These are phyloP conservation scores for Phytopythium litorale DNA, from an alignment of 352 stramenopile species.

Conservation along the genomic window DNA sequence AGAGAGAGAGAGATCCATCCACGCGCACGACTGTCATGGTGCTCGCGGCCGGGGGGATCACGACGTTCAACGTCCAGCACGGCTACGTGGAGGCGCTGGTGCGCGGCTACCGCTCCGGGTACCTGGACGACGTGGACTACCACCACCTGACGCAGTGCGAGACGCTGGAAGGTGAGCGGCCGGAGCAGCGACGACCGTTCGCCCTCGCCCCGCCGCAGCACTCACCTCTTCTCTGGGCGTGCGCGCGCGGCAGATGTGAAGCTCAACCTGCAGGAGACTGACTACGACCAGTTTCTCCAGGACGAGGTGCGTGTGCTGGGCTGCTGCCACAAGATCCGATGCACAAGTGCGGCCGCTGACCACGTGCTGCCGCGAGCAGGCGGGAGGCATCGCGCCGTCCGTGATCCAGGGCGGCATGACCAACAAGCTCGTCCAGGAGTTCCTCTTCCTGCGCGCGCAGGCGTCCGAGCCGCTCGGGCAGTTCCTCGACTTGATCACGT, in stretches of 20 bases:
- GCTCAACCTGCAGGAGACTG: constrained; percentile 97
- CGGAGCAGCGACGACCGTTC: not conserved
- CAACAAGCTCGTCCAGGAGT: constrained; percentile 93
- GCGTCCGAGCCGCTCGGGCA: constrained; percentile 94
- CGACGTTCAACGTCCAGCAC: constrained; percentile 98
- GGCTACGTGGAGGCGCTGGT: constrained; percentile 97
- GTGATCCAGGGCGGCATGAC: constrained; percentile 85
- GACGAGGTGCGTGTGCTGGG: constrained; percentile 70
- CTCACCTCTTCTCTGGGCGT: not conserved
- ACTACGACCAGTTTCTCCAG: constrained; percentile 96
- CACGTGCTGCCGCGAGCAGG: constrained; percentile 36
- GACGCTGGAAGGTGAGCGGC: constrained; percentile 73
- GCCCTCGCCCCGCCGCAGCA: no score
- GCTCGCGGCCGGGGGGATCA: constrained; percentile 84
- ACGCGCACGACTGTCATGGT: constrained; percentile 29
- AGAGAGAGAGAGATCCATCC: not conserved
- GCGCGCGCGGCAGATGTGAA: constrained; percentile 64
- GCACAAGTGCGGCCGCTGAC: not conserved
- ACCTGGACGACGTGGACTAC: constrained; percentile 88
- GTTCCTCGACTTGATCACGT: constrained; percentile 99
- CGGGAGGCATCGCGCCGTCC: constrained; percentile 50
- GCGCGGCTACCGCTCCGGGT: constrained; percentile 93
- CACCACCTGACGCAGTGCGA: constrained; percentile 90
- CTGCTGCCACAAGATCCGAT: not conserved
- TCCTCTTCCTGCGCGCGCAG: constrained; percentile 96